phyloP scores from a whole-genome alignment of 805 yeast species.

The Helenozyma rhizophorensis region DNA sequence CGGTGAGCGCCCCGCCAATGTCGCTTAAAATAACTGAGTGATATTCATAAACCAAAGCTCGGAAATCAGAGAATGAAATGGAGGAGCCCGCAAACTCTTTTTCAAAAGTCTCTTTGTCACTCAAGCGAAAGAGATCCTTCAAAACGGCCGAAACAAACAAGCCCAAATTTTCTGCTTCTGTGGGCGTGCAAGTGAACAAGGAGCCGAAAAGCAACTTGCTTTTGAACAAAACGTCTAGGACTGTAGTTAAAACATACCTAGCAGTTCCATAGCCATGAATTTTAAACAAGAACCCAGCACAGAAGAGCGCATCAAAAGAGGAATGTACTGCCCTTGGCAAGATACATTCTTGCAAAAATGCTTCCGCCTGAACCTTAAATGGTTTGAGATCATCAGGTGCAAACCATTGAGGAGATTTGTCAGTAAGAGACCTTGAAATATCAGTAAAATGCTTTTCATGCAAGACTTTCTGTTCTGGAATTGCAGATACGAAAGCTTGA shows the following conservation, averaged over 20 bases:
- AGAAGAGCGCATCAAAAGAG: constrained; percentile 73
- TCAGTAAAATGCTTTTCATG: constrained; percentile 47
- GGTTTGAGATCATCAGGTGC: too few relatives aligned
- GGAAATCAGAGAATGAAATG: constrained; percentile 28
- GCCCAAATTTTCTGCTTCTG: constrained; percentile 81
- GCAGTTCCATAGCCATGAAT: constrained; percentile 36
- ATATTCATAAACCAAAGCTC: constrained; percentile 47
- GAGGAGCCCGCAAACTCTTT: not conserved
- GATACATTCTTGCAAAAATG: constrained; percentile 59
- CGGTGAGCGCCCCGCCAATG: constrained; percentile 38
- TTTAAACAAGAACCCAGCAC: constrained; percentile 56
- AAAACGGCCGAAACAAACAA: constrained; percentile 61
- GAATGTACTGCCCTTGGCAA: constrained; percentile 77
- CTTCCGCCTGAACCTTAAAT: too few relatives aligned
- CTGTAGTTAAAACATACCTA: constrained; percentile 33
- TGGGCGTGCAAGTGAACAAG: constrained; percentile 63
- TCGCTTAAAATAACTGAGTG: constrained; percentile 47
- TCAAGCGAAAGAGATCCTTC: constrained; percentile 43
- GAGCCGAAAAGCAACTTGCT: constrained; percentile 50
- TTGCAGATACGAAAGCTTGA: constrained; percentile 19
- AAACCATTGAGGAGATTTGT: too few relatives aligned
- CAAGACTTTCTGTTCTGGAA: constrained; percentile 37
- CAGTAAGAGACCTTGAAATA: too few relatives aligned
- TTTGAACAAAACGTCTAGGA: constrained; percentile 46
- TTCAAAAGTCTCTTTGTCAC: constrained; percentile 9